Conservation (phyloP, 495 filamentous ascomycete genomes). For the Hamigera avellanea region DNA sequence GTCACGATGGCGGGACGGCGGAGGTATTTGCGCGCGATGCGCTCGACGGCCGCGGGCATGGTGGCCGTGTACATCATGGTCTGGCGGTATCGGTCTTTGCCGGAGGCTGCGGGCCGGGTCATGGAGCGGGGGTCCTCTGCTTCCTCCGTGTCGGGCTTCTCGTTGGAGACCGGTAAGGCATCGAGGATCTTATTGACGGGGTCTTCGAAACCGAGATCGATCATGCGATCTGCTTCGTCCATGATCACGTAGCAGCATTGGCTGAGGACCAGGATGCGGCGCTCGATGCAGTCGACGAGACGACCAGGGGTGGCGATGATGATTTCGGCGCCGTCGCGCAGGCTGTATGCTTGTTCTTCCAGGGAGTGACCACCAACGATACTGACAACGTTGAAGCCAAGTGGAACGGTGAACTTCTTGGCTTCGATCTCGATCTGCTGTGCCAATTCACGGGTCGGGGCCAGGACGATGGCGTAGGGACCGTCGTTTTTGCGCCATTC, state of each 20-base stretch:
- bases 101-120: slow-evolving; percentile 66
- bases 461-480: slow-evolving; percentile 91
- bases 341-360: slow-evolving; percentile 86
- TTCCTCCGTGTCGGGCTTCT: slow-evolving; percentile 92
- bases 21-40: slow-evolving; percentile 92
- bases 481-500: slow-evolving; percentile 82
- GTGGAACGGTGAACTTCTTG: slow-evolving; percentile 79
- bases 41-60: slow-evolving; percentile 88
- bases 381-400: slow-evolving; percentile 92
- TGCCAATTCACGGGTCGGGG: slow-evolving; percentile 95
- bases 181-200: slow-evolving; percentile 97
- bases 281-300: slow-evolving; percentile 93
- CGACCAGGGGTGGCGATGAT: slow-evolving; percentile 97
- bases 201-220: slow-evolving; percentile 96
- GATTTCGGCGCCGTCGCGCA: slow-evolving; percentile 95
- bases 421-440: slow-evolving; percentile 97
- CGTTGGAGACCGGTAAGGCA: slow-evolving; percentile 87
- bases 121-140: slow-evolving; percentile 80
- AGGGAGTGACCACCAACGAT: slow-evolving; percentile 94
- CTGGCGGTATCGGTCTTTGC: slow-evolving; percentile 84
- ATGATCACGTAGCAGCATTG: slow-evolving; percentile 98
- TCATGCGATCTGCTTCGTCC: slow-evolving; percentile 99
- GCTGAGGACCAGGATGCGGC: slow-evolving; percentile 77
- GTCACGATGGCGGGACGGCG: slow-evolving; percentile 89
- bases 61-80: slow-evolving; percentile 99